Base-by-base conservation (phyloP, 1,139 yeast species). In the Kurtzmaniella natalensis region DNA sequence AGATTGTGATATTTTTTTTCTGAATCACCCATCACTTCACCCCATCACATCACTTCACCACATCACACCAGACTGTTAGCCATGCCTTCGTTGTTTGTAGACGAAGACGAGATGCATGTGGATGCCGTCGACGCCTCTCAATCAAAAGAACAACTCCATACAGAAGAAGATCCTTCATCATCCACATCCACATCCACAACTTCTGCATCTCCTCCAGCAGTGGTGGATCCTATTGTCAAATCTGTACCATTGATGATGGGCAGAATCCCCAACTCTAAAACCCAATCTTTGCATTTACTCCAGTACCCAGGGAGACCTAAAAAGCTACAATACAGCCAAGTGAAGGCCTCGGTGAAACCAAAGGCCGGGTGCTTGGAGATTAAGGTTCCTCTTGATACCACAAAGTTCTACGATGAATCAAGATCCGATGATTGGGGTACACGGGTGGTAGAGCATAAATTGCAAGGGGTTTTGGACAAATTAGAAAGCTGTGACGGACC, bases 301-400 rank as follows among this genome's bases (percentile, higher is more conserved):
- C 97, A 89, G 55, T 89, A 79, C 48, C 87, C 92, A 2, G 86
- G 86, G 5, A 72, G 86, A 40, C 72, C 82, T 10, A 66, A 69
- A 31, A 51, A 56, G 11, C 62, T 76, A 30, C 72, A 76, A 0
- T 66, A 72, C 30, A 69, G 66, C 14, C 60, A 67, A 1, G 64
- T 70, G 21, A 54, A 65, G 3, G 72, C 83, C 4, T 57, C 85
- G 24, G 61, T 85, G 42, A 88, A 88, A 50, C 74, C 76, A 1
- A 64, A 73, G 25, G 68, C 87, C 2, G 56, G 54, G 15, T 66
- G 53, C 37, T 43, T 89, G 42, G 92, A 85, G 50, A 69, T 87
- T 18, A 84, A 80, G 40, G 69, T 84, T 7, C 94, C 95, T 5
- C 53, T 84, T 34, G 80, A 81, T 31, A 78, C 84, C 0, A 44